These are phyloP conservation scores for Auxenochlorella protothecoides DNA, from an alignment of 139 green algal species.

Conservation along the genomic window DNA sequence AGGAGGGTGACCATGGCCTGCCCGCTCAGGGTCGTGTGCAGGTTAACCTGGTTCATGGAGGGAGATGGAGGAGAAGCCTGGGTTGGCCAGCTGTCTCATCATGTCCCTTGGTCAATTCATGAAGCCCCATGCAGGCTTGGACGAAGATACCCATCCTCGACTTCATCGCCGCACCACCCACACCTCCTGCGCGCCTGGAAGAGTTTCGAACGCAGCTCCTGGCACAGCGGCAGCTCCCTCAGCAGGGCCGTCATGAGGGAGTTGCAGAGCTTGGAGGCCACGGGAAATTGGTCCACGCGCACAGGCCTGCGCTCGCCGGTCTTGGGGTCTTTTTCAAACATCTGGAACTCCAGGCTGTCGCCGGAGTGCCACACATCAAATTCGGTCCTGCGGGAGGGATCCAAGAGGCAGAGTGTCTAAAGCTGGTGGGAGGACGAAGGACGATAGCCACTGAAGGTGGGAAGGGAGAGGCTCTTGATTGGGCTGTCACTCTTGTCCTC, in stretches of 20 bases:
- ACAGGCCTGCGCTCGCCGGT: slow-evolving; percentile 14
- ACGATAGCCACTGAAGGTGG: too few relatives aligned
- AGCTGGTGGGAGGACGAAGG: background rate
- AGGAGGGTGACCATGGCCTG: slow-evolving; percentile 76
- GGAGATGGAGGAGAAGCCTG: too few relatives aligned
- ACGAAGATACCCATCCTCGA: too few relatives aligned
- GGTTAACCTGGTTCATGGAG: slow-evolving; percentile 51
- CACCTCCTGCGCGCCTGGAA: slow-evolving; percentile 34
- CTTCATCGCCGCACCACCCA: too few relatives aligned
- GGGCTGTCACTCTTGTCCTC: background rate
- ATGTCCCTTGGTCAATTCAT: too few relatives aligned
- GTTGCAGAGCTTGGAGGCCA: slow-evolving; percentile 33
- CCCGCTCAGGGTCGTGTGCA: slow-evolving; percentile 75
- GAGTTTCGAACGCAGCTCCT: slow-evolving; percentile 39
- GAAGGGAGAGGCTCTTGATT: background rate
- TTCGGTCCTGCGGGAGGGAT: slow-evolving; percentile 31
- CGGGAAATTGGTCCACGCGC: slow-evolving; percentile 64
- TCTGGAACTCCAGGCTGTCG: slow-evolving; percentile 50
- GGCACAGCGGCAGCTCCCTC: slow-evolving; percentile 36
- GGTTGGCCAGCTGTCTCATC: too few relatives aligned
- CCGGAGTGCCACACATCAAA: slow-evolving; percentile 63
- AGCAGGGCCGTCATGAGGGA: slow-evolving; percentile 20
- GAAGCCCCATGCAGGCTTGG: too few relatives aligned
- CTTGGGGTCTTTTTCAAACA: slow-evolving; percentile 49
- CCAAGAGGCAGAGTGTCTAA: background rate